Conservation (phyloP, 768 basidiomycete species). For the Glaciozyma antarctica region DNA sequence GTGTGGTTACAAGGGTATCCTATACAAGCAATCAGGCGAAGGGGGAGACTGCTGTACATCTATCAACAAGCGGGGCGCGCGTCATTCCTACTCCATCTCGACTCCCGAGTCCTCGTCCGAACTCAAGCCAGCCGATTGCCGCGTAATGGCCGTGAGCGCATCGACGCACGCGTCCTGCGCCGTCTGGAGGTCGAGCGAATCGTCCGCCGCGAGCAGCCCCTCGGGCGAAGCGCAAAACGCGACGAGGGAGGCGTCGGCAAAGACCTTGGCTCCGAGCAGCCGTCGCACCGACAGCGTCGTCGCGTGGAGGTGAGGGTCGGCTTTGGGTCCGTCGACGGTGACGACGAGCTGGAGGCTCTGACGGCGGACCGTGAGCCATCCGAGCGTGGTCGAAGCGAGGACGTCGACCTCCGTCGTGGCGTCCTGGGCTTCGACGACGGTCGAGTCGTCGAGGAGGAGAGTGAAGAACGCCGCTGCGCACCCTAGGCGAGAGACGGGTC, state of each 20-base stretch:
- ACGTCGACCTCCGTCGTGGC: constrained; percentile 12
- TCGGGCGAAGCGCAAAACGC: constrained; percentile 11
- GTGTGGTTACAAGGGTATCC: too few relatives aligned
- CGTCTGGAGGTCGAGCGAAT: background rate
- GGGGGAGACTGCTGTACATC: too few relatives aligned
- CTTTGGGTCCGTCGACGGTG: background rate
- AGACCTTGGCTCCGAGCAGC: constrained; percentile 14
- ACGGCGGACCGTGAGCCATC: constrained; percentile 23
- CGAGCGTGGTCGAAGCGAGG: constrained; percentile 13
- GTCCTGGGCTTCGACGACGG: background rate
- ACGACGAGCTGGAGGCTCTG: background rate
- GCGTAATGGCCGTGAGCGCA: constrained; percentile 8
- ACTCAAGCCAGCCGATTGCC: constrained; percentile 11
- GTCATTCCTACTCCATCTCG: constrained; percentile 1
- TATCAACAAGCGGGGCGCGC: too few relatives aligned
- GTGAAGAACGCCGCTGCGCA: constrained; percentile 11
- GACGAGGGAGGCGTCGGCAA: constrained; percentile 1
- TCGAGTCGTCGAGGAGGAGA: constrained; percentile 12
- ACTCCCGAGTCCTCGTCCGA: constrained; percentile 16
- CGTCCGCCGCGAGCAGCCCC: background rate
- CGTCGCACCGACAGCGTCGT: constrained; percentile 11
- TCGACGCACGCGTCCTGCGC: constrained; percentile 12
- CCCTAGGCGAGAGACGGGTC: constrained; percentile 9
- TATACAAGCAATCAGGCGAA: too few relatives aligned
- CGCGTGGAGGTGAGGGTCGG: constrained; percentile 7